Evolutionary conservation across 441 rosid species (phyloP), one percentile per base, ranked within the genome.

Genomic region (Flueggea neowawraea): DNA sequence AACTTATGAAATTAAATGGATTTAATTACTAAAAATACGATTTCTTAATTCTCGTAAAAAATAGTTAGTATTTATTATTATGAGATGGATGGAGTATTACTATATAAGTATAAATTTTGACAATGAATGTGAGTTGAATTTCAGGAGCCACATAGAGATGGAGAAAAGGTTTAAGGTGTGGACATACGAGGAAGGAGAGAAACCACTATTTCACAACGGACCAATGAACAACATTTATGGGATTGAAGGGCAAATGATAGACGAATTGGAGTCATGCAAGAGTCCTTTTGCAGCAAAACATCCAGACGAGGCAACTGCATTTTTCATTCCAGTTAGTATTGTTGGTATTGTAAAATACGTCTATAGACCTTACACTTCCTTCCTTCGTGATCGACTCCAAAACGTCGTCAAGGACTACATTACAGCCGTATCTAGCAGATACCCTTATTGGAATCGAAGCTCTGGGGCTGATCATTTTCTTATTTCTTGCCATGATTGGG

Each of bases 401-500:
- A 74, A 64, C 43, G 55, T 83, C 32, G 73, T 72, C 39, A 71
- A 65, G 73, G 96, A 85, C 73, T 91, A 91, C 63, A 54, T 89
- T 43, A 63, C 68, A 52, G 54, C 71, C 13, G 58, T 89, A 6
- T 75, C 92, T 15, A 57, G 15, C 14, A 79, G 75, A 55, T 84
- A 91, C 55, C 89, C 90, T 5, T 84, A 75, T 31, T 91, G 96
- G 97, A 88, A 85, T 50, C 65, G 87, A 16, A 88, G 79, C 62
- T 13, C 13, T 2, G 94, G 97, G 1, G 96, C 89, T 7, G 96
- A 91, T 65, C 97, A 91, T 67, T 86, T 91, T 65, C 57, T 91
- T 22, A 69, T 83, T 70, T 82, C 96, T 50, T 88, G 96, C 56
- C 96, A 88, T 59, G 97, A 91, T 61, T 88, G 97, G 96, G 97